Base-by-base conservation (phyloP, 2,329 filamentous ascomycete species). In the Penicillium sp. region DNA sequence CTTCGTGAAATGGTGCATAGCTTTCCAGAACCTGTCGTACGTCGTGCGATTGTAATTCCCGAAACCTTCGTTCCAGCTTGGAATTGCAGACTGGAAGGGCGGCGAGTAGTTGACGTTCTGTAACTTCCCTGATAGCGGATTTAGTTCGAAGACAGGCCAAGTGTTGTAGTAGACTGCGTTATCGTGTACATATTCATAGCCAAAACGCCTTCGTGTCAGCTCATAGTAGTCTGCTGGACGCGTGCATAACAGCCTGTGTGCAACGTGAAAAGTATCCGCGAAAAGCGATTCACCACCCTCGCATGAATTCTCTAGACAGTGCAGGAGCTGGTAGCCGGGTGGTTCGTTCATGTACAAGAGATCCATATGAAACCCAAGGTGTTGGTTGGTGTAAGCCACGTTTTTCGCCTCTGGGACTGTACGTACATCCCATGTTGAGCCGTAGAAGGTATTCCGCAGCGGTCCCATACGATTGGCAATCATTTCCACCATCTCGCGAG, bases 341-440 rank as follows among this genome's bases (percentile, higher is more conserved):
- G 89, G 85, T 46, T 89, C 83, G 13, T 81, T 76, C 73, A 94
- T 87, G 74, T 97, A 97, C 50, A 96, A 80, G 38, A 97, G 81
- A 69, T 97, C 94, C 83, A 96, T 94, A 74, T 99, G 94, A 44
- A 96, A 85, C 15, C 89, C 89, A 1, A 97, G 84, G 65, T 86
- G 86, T 45, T 86, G 81, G 65, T 82, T 86, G 1, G 93, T 96
- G 74, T 97, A 91, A 9, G 94, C 93, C 4, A 96, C 89, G 68
- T 97, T 97, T 67, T 93, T 91, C 23, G 92, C 90, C 50, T 89
- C 71, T 1, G 88, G 86, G 48, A 95, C 87, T 3, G 86, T 90
- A 49, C 85, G 83, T 12, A 97, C 93, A 71, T 96, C 88, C 85
- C 92, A 97, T 0, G 90, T 95, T 61, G 81, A 79, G 39, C 94